phyloP scores from a whole-genome alignment of 2,329 filamentous ascomycete species.

The Trichoderma koningii region DNA sequence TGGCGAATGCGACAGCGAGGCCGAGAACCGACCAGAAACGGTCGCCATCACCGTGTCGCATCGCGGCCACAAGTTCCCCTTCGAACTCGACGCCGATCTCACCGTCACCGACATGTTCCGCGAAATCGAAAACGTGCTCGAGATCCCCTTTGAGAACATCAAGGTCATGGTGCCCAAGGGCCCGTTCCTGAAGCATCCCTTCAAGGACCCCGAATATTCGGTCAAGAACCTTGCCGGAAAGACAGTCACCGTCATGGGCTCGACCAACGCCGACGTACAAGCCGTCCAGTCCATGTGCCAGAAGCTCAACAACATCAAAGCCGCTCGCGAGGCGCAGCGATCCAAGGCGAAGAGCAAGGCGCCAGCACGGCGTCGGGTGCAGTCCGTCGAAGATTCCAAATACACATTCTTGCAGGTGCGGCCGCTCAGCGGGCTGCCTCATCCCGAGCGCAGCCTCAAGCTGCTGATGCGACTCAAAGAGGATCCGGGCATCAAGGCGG shows the following conservation, averaged over 20 bases:
- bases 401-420: slow-evolving; percentile 83
- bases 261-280: slow-evolving; percentile 60
- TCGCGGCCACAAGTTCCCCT: slow-evolving; percentile 20
- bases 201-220: slow-evolving; percentile 58
- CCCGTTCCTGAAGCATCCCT: slow-evolving; percentile 65
- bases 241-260: slow-evolving; percentile 67
- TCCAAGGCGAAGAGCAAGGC: slow-evolving; percentile 36
- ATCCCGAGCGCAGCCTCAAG: slow-evolving; percentile 67
- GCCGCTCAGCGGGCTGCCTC: slow-evolving; percentile 75
- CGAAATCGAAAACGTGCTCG: slow-evolving; percentile 57
- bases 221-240: slow-evolving; percentile 54
- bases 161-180: slow-evolving; percentile 69
- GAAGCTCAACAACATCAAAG: slow-evolving; percentile 51
- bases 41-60: slow-evolving; percentile 19
- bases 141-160: slow-evolving; percentile 64
- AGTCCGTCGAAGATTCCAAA: slow-evolving; percentile 54
- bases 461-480: slow-evolving; percentile 76
- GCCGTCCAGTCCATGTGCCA: slow-evolving; percentile 55
- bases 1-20: not conserved
- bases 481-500: slow-evolving; percentile 80
- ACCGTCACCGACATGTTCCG: slow-evolving; percentile 61
- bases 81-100: slow-evolving; percentile 39
- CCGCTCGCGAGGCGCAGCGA: slow-evolving; percentile 41
- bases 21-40: not conserved
- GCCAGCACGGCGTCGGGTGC: slow-evolving; percentile 22